Evolutionary conservation across 208 protist species (phyloP), one percentile per base, ranked within the genome.

Genomic region (Herpetomonas tarakana): DNA sequence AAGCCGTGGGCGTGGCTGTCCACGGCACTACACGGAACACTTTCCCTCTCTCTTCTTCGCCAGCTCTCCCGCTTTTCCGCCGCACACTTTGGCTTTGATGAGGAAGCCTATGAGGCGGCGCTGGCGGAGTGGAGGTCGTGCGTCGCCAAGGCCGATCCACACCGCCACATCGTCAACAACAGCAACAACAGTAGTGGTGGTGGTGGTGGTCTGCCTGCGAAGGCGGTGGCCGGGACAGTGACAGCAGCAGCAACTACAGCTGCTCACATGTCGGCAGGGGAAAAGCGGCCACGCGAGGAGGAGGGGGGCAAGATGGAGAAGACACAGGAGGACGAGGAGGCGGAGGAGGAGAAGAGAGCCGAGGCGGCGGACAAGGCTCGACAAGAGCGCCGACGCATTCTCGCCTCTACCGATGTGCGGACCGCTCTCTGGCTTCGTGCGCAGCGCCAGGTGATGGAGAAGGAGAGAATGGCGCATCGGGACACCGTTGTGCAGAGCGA

Each of bases 41-140:
- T 74, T 25, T 58, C 72, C 18, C 54, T 73, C 47, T 21, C 68
- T 4, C 39, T 85, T 24, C 31, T 71, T 0, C 66, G 64, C 7
- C 71, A 65, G 16, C 52, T 91, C 16, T 83, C 75, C 35, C 50
- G 62, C 71, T 84, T 84, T 60, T 75, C 76, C 0, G 78, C 69
- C 12, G 78, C 69, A 1, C 81, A 88, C 63, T 78, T 88, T 47
- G 49, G 72, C 22, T 87, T 76, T 62, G 58, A 77, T n/a, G 58
- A 65, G 11, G 70, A 63, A 2, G 66, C 81, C 27, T 91, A 91
- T 55, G 62, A 38, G 1, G 66, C 62, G 16, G 80, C 84, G 9
- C 31, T 55, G 46, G 44, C 59, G 22, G 62, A 76, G 59, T 60
- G 71, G 69, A 24, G 68, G 28, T 52, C 74, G 50, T 74, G 62